These are phyloP conservation scores for Alternaria viburni DNA, from an alignment of 2,329 filamentous ascomycete species.

Conservation along the genomic window DNA sequence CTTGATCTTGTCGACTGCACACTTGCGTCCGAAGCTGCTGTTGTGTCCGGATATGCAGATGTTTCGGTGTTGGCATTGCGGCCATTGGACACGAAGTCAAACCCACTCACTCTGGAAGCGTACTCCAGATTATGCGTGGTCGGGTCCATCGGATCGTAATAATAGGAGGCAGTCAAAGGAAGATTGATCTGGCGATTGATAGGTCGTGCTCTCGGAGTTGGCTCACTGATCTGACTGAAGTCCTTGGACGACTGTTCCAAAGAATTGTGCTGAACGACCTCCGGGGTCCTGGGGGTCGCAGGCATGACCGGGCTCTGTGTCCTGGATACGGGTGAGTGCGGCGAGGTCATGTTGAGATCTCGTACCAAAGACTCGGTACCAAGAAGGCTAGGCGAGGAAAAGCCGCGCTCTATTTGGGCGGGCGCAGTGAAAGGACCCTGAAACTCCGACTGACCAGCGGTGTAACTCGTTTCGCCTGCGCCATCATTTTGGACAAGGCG, in stretches of 20 bases:
- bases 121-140: conserved; percentile 56
- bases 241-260: conserved; percentile 32
- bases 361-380: conserved; percentile 57
- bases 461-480: conserved; percentile 12
- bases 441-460: conserved; percentile 15
- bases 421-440: conserved; percentile 22
- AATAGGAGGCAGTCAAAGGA: conserved; percentile 53
- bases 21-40: conserved; percentile 29
- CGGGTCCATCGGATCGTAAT: conserved; percentile 52
- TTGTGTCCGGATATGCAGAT: conserved; percentile 38
- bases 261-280: conserved; percentile 43
- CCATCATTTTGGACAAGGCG: conserved; percentile 5
- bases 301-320: conserved; percentile 46
- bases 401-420: conserved; percentile 29
- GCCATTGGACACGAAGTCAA: conserved; percentile 46
- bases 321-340: conserved; percentile 48
- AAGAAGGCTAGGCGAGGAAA: conserved; percentile 51
- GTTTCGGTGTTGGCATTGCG: conserved; percentile 24
- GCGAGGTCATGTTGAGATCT: conserved; percentile 57
- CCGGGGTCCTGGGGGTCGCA: conserved; percentile 47
- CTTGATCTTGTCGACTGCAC: conserved; percentile 21
- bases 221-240: conserved; percentile 42
- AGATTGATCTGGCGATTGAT: conserved; percentile 55
- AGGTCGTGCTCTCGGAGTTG: conserved; percentile 46
- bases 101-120: conserved; percentile 53